phyloP scores from a whole-genome alignment of 2,329 filamentous ascomycete species.

The Aureobasidium pullulans region DNA sequence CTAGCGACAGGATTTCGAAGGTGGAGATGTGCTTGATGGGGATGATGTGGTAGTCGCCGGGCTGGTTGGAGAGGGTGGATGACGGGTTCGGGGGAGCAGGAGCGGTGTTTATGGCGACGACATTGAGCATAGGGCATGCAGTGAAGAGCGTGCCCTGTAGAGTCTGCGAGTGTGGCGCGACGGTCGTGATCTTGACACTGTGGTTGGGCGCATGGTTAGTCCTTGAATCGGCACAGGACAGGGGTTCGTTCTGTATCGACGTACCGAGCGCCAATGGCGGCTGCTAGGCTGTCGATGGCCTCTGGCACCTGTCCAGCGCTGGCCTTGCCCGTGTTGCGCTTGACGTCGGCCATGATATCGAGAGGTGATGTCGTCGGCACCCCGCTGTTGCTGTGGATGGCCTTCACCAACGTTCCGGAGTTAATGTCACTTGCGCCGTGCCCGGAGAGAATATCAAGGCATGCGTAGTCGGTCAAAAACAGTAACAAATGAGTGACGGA shows the following conservation, averaged over 20 bases:
- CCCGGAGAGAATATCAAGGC: background rate
- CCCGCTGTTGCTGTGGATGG: background rate
- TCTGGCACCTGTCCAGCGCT: conserved; percentile 33
- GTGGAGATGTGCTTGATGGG: conserved; percentile 52
- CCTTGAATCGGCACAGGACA: background rate
- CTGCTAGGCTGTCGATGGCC: conserved; percentile 47
- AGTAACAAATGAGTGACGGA: background rate
- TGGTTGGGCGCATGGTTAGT: background rate
- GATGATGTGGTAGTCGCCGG: conserved; percentile 54
- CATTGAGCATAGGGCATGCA: conserved; percentile 52
- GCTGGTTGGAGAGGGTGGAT: conserved; percentile 33
- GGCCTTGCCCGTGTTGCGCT: conserved; percentile 49
- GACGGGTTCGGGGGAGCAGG: conserved; percentile 36
- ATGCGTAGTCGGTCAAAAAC: background rate
- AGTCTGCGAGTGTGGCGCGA: conserved; percentile 41
- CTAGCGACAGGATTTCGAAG: conserved; percentile 47
- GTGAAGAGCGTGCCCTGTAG: conserved; percentile 58
- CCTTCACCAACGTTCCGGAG: background rate
- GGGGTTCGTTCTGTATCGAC: conserved; percentile 6
- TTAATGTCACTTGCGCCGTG: conserved; percentile 1
- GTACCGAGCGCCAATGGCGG: conserved; percentile 57
- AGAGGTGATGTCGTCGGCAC: background rate
- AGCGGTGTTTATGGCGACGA: conserved; percentile 53
- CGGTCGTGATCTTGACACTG: conserved; percentile 53
- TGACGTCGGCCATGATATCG: conserved; percentile 47